Evolutionary conservation across 208 protist species (phyloP), one percentile per base, ranked within the genome.

Genomic region (Leishmania guyanensis): DNA sequence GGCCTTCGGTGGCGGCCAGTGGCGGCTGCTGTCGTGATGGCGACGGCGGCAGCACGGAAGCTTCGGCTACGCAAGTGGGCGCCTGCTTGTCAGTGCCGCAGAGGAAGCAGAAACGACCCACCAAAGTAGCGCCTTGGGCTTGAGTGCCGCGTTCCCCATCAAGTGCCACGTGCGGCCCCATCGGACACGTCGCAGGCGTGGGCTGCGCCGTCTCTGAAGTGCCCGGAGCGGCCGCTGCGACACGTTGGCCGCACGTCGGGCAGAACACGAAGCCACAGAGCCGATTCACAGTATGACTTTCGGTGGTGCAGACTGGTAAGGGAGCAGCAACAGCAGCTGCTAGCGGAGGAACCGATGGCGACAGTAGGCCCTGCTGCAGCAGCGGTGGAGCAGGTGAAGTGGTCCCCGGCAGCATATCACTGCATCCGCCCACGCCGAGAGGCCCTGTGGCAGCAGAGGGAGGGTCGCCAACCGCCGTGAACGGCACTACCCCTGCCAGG

Each of bases 201-300:
- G 33, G 68, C 56, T 20, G 26, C 20, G 20, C 62, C 65, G 17
- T 22, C 36, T 48, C 66, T 22, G 16, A 50, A 48, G 6, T 20
- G 12, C 17, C 2, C 26, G 56, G 6, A 3, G 36, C 43, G 36
- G 16, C 50, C 20, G 74, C 64, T 46, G 66, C 22, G 33, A 83
- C 26, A 36, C 66, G 78, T 29, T 68, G 39, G 10, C 83, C 86
- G 26, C 81, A 90, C 51, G 17, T 39, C 3, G 78, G 50, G 79
- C 84, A 86, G 71, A 72, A 84, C 6, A 69, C 54, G 39, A 86
- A 84, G 70, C 84, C 78, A 66, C 81, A 80, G 0, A 33, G 75
- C 39, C 56, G 14, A 64, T 81, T 75, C 36, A 80, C 20, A 0
- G 39, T 75, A 66, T 87, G 81, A 1, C 68, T 50, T 43, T 71